phyloP scores from a whole-genome alignment of 2,329 filamentous ascomycete species.

The Alternaria arbusti region DNA sequence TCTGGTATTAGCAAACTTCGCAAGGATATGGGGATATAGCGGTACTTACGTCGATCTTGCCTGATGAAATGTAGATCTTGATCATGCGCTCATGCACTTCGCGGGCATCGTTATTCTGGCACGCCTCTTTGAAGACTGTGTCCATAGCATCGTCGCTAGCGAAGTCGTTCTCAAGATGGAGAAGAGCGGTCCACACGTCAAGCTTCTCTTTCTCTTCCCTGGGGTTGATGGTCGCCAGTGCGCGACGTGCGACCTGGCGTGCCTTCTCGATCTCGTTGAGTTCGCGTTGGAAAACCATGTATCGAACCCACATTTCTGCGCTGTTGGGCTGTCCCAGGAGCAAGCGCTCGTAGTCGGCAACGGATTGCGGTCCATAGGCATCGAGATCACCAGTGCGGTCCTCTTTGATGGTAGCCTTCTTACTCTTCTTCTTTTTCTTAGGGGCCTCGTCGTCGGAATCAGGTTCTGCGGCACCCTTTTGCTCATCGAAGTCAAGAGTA shows the following conservation, averaged over 20 bases:
- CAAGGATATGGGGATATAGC: constrained; percentile 1
- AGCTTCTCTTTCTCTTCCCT: constrained; percentile 91
- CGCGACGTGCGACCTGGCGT: constrained; percentile 86
- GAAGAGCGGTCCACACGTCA: constrained; percentile 91
- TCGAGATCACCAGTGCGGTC: constrained; percentile 94
- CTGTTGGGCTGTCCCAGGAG: constrained; percentile 91
- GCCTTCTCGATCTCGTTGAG: constrained; percentile 88
- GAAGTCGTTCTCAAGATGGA: constrained; percentile 93
- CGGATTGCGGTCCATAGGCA: constrained; percentile 83
- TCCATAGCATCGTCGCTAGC: constrained; percentile 83
- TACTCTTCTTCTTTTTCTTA: constrained; percentile 72
- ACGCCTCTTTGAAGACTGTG: constrained; percentile 87
- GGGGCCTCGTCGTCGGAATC: constrained; percentile 58
- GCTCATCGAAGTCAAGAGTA: constrained; percentile 59
- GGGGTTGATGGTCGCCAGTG: constrained; percentile 88
- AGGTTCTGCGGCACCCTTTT: constrained; percentile 60
- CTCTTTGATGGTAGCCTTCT: constrained; percentile 78
- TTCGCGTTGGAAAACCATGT: constrained; percentile 98
- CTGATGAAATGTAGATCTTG: constrained; percentile 93
- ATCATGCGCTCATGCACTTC: constrained; percentile 88
- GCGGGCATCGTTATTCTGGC: constrained; percentile 89
- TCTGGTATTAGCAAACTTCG: constrained; percentile 24
- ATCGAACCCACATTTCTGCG: constrained; percentile 92
- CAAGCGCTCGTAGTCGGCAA: constrained; percentile 91
- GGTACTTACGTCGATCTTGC: constrained; percentile 76